Conservation (phyloP, 345 rosid genomes). For the Carallia brachiata region DNA sequence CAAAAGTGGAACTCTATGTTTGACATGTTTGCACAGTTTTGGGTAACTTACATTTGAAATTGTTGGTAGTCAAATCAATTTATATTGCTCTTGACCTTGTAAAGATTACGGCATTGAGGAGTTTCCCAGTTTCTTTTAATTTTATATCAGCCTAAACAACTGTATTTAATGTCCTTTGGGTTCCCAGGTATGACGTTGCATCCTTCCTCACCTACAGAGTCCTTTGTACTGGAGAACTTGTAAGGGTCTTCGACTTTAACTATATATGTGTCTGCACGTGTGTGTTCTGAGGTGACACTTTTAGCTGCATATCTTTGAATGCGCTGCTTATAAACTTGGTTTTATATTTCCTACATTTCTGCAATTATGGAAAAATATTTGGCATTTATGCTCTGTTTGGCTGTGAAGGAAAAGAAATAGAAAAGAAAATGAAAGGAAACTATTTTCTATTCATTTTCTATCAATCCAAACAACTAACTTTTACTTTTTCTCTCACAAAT, state of each 20-base stretch:
- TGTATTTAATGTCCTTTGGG: constrained; percentile 12
- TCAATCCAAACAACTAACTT: too few species aligned
- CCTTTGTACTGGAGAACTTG: constrained; percentile 59
- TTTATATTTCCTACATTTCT: not conserved
- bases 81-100: not conserved
- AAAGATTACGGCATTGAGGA: not conserved
- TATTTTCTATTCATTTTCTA: too few species aligned
- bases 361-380: too few species aligned
- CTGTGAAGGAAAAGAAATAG: too few species aligned
- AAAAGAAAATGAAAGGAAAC: not conserved
- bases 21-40: not conserved
- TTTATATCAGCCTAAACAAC: not conserved
- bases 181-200: constrained; percentile 74
- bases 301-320: too few species aligned
- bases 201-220: constrained; percentile 58
- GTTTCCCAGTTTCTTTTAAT: not conserved
- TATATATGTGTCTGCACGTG: not conserved
- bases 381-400: too few species aligned
- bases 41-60: not conserved
- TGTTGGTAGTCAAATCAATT: not conserved
- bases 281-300: too few species aligned
- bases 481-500: too few species aligned
- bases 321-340: not conserved
- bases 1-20: not conserved
- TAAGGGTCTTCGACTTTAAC: constrained; percentile 37